A percentile compares a stretch with the other conserved stretches of the same genome.
Evolutionary conservation across 306 rosid species (phyloP).

Genomic region (Sphenostylis stenocarpa): DNA sequence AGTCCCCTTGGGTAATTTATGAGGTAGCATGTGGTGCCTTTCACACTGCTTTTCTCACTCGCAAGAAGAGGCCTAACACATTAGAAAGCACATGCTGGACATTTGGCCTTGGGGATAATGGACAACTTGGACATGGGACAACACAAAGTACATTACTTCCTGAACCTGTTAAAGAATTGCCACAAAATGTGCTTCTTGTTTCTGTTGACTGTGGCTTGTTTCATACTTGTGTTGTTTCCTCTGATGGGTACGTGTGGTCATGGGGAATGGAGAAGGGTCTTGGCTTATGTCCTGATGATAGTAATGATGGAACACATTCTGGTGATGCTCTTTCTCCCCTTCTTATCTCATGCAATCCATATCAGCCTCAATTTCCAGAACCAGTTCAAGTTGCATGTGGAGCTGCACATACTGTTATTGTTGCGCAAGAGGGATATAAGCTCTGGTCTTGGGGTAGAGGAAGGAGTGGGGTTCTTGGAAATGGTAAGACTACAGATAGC

Average conservation of each 20-base stretch:
- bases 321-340: constrained; percentile 83
- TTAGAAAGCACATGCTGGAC: constrained; percentile 78
- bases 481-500: constrained; percentile 59
- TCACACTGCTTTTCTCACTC: constrained; percentile 90
- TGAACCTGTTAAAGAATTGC: constrained; percentile 63
- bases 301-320: constrained; percentile 48
- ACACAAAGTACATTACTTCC: constrained; percentile 57
- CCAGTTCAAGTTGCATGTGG: constrained; percentile 83
- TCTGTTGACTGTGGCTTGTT: constrained; percentile 84
- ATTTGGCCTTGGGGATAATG: constrained; percentile 87
- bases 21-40: constrained; percentile 86
- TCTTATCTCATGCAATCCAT: constrained; percentile 36
- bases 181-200: constrained; percentile 43
- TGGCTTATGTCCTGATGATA: constrained; percentile 85
- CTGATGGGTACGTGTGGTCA: constrained; percentile 82
- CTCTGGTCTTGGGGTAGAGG: constrained; percentile 98
- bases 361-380: constrained; percentile 49
- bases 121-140: constrained; percentile 95
- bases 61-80: constrained; percentile 47
- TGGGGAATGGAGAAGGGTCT: constrained; percentile 99
- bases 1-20: constrained; percentile 40
- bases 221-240: constrained; percentile 84
- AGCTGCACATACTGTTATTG: constrained; percentile 85
- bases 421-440: constrained; percentile 63
- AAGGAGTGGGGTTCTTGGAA: constrained; percentile 86